Percentiles rank a stretch among this genome's conserved stretches.
Evolutionary conservation across 2,329 filamentous ascomycete genomes (phyloP).

Genomic region (Colletotrichum paranaense): DNA sequence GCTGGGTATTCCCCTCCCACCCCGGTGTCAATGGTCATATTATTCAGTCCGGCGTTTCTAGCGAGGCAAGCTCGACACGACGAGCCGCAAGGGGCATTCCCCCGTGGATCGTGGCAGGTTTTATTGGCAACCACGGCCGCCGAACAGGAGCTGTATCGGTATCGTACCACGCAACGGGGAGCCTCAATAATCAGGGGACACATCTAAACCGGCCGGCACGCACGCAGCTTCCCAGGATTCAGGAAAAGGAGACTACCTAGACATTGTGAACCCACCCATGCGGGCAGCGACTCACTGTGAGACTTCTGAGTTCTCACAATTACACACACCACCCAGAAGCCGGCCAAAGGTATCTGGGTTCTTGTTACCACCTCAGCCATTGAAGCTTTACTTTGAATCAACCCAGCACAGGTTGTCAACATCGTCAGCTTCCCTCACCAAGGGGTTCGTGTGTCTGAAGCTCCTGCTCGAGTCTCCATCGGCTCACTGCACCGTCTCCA

Average conservation of each 20-base stretch:
- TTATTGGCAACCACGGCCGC: neutral
- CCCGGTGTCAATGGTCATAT: neutral
- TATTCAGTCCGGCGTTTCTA: neutral
- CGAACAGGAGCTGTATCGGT: neutral
- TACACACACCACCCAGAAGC: neutral
- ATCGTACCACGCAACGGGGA: neutral
- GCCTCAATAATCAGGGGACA: neutral
- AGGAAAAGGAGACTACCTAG: neutral
- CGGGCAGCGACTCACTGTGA: neutral
- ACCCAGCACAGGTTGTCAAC: neutral
- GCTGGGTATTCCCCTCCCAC: too few species aligned
- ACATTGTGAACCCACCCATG: constrained; percentile 5
- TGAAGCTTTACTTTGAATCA: neutral
- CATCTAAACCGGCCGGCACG: constrained; percentile 24
- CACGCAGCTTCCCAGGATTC: neutral
- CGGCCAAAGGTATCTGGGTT: neutral
- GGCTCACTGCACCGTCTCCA: neutral
- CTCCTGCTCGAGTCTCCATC: neutral
- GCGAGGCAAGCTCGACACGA: neutral
- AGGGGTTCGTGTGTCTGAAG: neutral
- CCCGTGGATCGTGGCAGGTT: neutral
- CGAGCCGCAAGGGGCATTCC: neutral
- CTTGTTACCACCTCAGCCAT: neutral
- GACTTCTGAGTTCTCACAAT: neutral
- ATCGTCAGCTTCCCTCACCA: neutral